Percentiles rank a stretch among this genome's conserved stretches.
These are phyloP conservation scores for Paramyrothecium sp. DNA, from an alignment of 2,329 filamentous ascomycete genomes.

Conservation along the genomic window DNA sequence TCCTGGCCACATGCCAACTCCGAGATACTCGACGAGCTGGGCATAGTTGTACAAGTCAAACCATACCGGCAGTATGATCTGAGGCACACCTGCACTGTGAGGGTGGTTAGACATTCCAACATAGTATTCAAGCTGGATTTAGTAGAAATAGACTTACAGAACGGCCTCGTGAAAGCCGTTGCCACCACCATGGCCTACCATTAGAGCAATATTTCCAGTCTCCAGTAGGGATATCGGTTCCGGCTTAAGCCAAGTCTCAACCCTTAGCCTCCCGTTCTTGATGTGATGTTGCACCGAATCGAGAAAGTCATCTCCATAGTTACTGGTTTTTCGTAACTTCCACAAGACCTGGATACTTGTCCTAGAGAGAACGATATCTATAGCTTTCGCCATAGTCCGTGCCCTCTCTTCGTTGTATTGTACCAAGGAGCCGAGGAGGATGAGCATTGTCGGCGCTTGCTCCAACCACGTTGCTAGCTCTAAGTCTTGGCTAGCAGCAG, in stretches of 20 bases:
- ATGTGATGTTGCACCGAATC: slow-evolving; percentile 3
- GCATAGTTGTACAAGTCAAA: slow-evolving; percentile 42
- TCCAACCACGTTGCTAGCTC: slow-evolving; percentile 42
- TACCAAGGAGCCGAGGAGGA: slow-evolving; percentile 45
- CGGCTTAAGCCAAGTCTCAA: slow-evolving; percentile 22
- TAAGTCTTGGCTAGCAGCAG: slow-evolving; percentile 35
- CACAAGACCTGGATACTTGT: slow-evolving; percentile 26
- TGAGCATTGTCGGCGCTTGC: slow-evolving; percentile 34
- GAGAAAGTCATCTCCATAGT: slow-evolving; percentile 8
- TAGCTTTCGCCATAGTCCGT: slow-evolving; percentile 20
- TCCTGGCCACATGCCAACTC: slow-evolving; percentile 37
- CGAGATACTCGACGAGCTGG: slow-evolving; percentile 35
- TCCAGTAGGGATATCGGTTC: slow-evolving; percentile 30
- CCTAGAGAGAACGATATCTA: slow-evolving; percentile 16
- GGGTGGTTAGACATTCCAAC: neutral
- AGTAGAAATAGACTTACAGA: slow-evolving; percentile 7
- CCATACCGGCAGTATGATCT: slow-evolving; percentile 43
- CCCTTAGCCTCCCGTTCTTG: slow-evolving; percentile 10
- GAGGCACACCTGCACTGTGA: slow-evolving; percentile 36
- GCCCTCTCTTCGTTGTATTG: slow-evolving; percentile 19
- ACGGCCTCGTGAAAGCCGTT: slow-evolving; percentile 17
- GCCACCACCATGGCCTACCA: slow-evolving; percentile 17
- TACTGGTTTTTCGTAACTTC: slow-evolving; percentile 19
- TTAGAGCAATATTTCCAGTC: slow-evolving; percentile 19
- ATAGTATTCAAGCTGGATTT: neutral